A percentile compares a stretch with the other conserved stretches of the same genome.
Conservation (phyloP, 169 alveolate genomes). For the Cryptosporidium baileyi region DNA sequence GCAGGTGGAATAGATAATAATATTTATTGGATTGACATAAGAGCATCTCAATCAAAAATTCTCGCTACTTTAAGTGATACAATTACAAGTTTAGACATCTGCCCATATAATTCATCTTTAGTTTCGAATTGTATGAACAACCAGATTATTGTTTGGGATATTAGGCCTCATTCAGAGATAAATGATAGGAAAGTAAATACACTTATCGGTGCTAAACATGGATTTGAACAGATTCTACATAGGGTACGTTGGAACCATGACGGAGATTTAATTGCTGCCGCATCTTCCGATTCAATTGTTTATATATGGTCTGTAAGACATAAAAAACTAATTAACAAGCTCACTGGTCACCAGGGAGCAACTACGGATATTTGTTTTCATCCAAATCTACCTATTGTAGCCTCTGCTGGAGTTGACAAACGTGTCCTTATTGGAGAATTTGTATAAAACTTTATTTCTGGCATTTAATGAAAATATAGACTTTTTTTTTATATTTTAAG, state of each 20-base stretch:
- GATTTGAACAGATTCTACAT: slow-evolving; percentile 35
- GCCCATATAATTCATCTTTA: slow-evolving; percentile 5
- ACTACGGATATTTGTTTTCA: slow-evolving; percentile 54
- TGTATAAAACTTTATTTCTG: background rate
- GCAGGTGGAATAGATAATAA: slow-evolving; percentile 59
- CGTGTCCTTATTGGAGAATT: slow-evolving; percentile 54
- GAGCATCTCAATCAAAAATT: background rate
- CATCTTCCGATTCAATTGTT: slow-evolving; percentile 40
- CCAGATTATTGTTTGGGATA: slow-evolving; percentile 49
- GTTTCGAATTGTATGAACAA: slow-evolving; percentile 45
- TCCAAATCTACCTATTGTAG: slow-evolving; percentile 56
- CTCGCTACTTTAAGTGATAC: slow-evolving; percentile 17
- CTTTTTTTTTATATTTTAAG: too few species aligned
- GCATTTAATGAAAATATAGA: too few species aligned
- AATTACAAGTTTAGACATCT: slow-evolving; percentile 43
- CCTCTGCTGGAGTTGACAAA: slow-evolving; percentile 55
- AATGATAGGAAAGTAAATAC: slow-evolving; percentile 50
- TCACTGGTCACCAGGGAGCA: slow-evolving; percentile 54
- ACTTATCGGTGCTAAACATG: slow-evolving; percentile 43
- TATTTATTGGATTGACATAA: slow-evolving; percentile 40
- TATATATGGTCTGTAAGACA: slow-evolving; percentile 58
- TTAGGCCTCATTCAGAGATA: slow-evolving; percentile 37
- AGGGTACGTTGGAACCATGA: slow-evolving; percentile 52
- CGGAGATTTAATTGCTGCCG: slow-evolving; percentile 64
- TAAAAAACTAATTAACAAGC: slow-evolving; percentile 34